Base-by-base conservation (phyloP, 257 asterid species). In the Haberlea rhodopensis region DNA sequence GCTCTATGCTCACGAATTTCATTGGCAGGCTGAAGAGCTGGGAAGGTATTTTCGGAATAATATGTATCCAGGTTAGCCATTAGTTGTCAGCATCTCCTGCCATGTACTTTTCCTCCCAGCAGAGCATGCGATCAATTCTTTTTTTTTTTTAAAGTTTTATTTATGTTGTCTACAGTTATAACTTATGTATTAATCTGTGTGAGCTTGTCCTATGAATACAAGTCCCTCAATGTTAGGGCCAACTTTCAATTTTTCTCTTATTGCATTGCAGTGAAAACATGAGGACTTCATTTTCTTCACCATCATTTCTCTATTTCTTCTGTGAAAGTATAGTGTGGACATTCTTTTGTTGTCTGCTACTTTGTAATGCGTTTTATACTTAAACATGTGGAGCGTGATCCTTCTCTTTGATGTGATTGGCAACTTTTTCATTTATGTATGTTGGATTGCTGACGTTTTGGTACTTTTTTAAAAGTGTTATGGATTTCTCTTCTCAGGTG, bases 31-130 rank as follows among this genome's bases (percentile, higher is more conserved):
- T 78, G 99, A 94, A 84, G 99, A 94, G 69, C 83, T 94, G 46
- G 97, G 97, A 48, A 81, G 97, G 76, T 90, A 90, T 78, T 94
- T 90, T 20, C 87, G 97, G 75, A 85, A 94, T 78, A 86, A 94
- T 69, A 82, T 90, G 85, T 94, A 94, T 85, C 99, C 97, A 85
- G 97, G 99, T 89, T 75, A 63, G 76, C 57, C 9, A 16, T 71
- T 57, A 7, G 18, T 62, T 15, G 40, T 53, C 56, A 6, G 8
- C 53, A 53, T 65, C 8, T 57, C 24, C 31, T 26, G 32, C 57
- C 63, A 13, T 71, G 65, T 32, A 45, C 48, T 70, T 57, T 55
- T 5, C 13, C 4, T 22, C 69, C 49, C 34, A 65, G 62, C 63
- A 25, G 63, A 72, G 69, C 59, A 16, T 54, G 66, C n/a, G n/a